phyloP scores from a whole-genome alignment of 305 asterid species.

The Solanum hybrid region DNA sequence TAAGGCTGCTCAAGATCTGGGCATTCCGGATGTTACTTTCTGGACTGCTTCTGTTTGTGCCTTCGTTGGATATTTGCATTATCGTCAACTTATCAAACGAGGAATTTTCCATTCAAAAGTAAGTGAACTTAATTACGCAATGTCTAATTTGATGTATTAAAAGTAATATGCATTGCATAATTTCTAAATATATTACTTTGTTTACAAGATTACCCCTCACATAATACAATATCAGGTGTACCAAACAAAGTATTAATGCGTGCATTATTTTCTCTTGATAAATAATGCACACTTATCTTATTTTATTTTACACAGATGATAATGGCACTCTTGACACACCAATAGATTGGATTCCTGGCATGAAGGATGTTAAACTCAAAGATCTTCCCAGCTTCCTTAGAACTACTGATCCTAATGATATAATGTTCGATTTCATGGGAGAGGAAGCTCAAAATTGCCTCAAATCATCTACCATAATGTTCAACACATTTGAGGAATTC shows the following conservation, averaged over 20 bases:
- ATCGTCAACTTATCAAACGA: conserved; percentile 13
- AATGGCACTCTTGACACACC: conserved; percentile 38
- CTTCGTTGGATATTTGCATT: conserved; percentile 28
- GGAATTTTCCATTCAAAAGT: conserved; percentile 30
- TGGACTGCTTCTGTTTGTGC: conserved; percentile 37
- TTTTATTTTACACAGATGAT: conserved; percentile 18
- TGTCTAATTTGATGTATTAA: too few relatives aligned
- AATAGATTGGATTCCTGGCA: conserved; percentile 38
- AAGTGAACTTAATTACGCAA: neutral
- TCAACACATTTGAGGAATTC: conserved; percentile 43
- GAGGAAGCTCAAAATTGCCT: conserved; percentile 43
- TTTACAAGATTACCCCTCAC: neutral
- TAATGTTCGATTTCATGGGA: conserved; percentile 41
- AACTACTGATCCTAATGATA: conserved; percentile 45
- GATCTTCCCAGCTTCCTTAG: conserved; percentile 45
- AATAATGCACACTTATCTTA: neutral
- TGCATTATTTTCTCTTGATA: neutral
- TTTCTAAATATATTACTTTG: too few relatives aligned
- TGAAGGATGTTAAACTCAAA: conserved; percentile 25
- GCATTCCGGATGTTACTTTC: conserved; percentile 27
- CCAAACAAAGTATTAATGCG: too few relatives aligned
- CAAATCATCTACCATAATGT: conserved; percentile 33
- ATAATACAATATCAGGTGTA: neutral
- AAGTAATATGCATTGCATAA: neutral
- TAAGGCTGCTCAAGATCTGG: conserved; percentile 26